These are phyloP conservation scores for Dendrobium officinale DNA, from an alignment of 106 monocot species.

Conservation along the genomic window DNA sequence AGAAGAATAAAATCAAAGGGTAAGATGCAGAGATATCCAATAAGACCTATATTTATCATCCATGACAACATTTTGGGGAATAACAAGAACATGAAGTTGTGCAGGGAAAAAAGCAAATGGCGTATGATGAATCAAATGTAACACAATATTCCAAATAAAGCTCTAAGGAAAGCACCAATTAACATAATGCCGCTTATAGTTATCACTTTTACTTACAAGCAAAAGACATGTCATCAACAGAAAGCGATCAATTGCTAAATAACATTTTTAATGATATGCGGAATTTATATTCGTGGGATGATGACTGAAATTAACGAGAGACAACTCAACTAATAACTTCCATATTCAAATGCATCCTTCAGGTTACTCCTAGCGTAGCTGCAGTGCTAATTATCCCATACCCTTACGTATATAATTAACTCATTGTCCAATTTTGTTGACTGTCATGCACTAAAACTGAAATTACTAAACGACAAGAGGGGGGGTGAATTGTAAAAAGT, in stretches of 20 bases:
- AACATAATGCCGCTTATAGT: not conserved
- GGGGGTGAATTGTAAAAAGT: too few species aligned
- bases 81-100: not conserved
- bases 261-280: not conserved
- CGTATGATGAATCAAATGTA: not conserved
- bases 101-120: not conserved
- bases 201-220: not conserved
- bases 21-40: not conserved
- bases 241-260: not conserved
- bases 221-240: not conserved
- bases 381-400: not conserved
- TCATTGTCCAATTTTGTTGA: not conserved
- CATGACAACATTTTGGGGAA: not conserved
- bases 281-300: not conserved
- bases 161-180: not conserved
- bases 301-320: not conserved
- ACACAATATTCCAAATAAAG: not conserved
- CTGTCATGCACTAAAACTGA: not conserved
- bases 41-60: not conserved
- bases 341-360: not conserved
- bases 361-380: not conserved
- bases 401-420: not conserved
- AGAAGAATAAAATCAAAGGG: slow-evolving; percentile 3
- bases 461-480: too few species aligned
- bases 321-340: not conserved